These are phyloP conservation scores for Aspergillus latus DNA, from an alignment of 2,329 filamentous ascomycete species.

Conservation along the genomic window DNA sequence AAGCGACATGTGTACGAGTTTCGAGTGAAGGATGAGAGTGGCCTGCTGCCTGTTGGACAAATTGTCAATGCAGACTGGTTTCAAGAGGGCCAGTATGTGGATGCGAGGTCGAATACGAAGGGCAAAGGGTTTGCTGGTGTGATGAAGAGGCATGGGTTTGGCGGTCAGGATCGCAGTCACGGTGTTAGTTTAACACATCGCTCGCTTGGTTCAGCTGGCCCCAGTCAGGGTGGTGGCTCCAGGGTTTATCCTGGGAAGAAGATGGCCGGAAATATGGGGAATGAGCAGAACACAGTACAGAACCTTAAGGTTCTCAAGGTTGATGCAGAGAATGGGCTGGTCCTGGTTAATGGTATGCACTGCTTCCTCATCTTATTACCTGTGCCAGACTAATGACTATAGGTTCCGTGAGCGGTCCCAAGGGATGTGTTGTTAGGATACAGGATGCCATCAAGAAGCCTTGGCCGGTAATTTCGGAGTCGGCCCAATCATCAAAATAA, in stretches of 20 bases:
- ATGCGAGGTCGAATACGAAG: constrained; percentile 73
- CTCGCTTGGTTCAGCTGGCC: constrained; percentile 85
- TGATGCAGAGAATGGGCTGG: constrained; percentile 79
- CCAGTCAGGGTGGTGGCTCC: constrained; percentile 86
- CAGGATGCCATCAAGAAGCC: constrained; percentile 90
- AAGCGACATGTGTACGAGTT: constrained; percentile 87
- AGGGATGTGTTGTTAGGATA: constrained; percentile 78
- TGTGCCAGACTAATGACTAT: not conserved
- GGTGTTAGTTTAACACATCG: constrained; percentile 94
- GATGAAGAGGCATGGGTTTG: constrained; percentile 94
- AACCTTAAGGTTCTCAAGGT: constrained; percentile 88
- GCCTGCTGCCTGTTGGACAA: constrained; percentile 73
- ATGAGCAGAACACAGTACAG: constrained; percentile 82
- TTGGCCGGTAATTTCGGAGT: constrained; percentile 55
- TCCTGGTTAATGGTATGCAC: constrained; percentile 74
- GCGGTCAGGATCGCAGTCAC: constrained; percentile 86
- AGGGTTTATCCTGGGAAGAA: constrained; percentile 94
- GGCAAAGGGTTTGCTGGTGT: constrained; percentile 95
- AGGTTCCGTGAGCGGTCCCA: constrained; percentile 80
- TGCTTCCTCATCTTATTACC: not conserved
- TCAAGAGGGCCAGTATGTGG: constrained; percentile 82
- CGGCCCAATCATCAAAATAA: constrained; percentile 21
- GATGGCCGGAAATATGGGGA: constrained; percentile 96
- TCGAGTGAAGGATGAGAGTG: constrained; percentile 70
- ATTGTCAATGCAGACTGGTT: constrained; percentile 87